Conservation (phyloP, 1,284 basidiomycete species). For the Grifola frondosa region DNA sequence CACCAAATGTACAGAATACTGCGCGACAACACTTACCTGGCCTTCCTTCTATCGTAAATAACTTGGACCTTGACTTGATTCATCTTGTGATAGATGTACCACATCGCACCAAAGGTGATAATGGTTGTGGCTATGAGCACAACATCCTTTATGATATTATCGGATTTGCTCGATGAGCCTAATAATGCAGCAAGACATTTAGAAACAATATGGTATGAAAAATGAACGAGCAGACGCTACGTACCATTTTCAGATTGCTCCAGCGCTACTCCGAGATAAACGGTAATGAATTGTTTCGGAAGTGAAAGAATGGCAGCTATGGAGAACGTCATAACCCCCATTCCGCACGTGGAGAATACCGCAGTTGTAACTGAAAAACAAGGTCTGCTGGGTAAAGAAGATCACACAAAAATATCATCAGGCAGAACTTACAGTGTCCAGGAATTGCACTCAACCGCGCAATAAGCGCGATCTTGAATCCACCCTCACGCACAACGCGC, state of each 20-base stretch:
- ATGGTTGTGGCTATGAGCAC: conserved; percentile 65
- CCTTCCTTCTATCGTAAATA: conserved; percentile 63
- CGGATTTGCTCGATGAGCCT: conserved; percentile 38
- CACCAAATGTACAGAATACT: too few species aligned
- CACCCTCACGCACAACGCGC: conserved; percentile 75
- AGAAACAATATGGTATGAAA: not conserved
- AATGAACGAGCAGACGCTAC: not conserved
- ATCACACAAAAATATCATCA: not conserved
- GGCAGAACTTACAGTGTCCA: conserved; percentile 57
- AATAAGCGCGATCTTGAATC: conserved; percentile 74
- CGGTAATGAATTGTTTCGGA: conserved; percentile 76
- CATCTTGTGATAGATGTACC: conserved; percentile 82
- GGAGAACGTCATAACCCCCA: conserved; percentile 70
- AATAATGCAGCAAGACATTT: not conserved
- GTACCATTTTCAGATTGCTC: conserved; percentile 43
- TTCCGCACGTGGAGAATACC: conserved; percentile 79
- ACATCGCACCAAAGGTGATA: conserved; percentile 78
- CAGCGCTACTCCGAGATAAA: conserved; percentile 72
- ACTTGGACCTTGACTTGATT: conserved; percentile 71
- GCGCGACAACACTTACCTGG: conserved; percentile 5
- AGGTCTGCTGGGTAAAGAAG: not conserved
- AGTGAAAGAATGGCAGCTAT: conserved; percentile 73
- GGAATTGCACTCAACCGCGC: conserved; percentile 81
- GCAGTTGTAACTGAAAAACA: conserved; percentile 56
- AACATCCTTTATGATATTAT: conserved; percentile 61